Evolutionary conservation across 495 filamentous ascomycete species (phyloP), one percentile per base, ranked within the genome.

Genomic region (Apiosordaria backusii): DNA sequence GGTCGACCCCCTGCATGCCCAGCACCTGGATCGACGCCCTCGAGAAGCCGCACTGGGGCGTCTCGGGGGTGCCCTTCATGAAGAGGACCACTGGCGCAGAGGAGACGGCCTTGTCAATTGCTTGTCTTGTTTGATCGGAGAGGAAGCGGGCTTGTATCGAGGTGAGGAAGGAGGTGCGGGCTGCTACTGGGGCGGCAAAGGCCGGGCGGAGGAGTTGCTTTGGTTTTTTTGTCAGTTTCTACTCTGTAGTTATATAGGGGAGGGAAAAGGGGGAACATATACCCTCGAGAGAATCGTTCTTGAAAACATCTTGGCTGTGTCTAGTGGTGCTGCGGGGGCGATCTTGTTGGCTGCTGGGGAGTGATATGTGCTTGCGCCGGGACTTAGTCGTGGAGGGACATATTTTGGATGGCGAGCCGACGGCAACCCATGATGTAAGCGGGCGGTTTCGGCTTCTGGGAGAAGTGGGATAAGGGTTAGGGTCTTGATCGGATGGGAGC

Each of bases 31-130:
- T 92, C 74, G 87, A 94, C 24, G 95, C 94, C 72, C 93, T 85
- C 61, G 95, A 99, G 82, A 97, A 99, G 50, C 95, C 95, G 77
- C 95, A 99, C 75, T 99, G 94, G n/a, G 95, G 95, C 23, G 86
- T 92, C 78, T 97, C 95, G 52, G 95, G 95, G 2, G 95, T 97
- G 61, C 95, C 94, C 79, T 98, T 98, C 94, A 98, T 98, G 82
- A 98, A 99, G 25, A 99, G 84, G 18, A 99, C 95, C 0, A 99
- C 94, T 4, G 93, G 94, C 10, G 92, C 88, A 1, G 92, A 90
- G 24, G 75, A 79, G 21, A 98, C 86, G 9, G 93, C 93, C 75
- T 92, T 90, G 72, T 97, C 90, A 68, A 99, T 97, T 4, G 93
- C 92, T 26, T 85, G 76, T 65, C 80, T 84, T 22, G 89, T 93